A percentile compares a stretch with the other conserved stretches of the same genome.
Conservation (phyloP, 345 rosid genomes). For the Syzygium aqueum region DNA sequence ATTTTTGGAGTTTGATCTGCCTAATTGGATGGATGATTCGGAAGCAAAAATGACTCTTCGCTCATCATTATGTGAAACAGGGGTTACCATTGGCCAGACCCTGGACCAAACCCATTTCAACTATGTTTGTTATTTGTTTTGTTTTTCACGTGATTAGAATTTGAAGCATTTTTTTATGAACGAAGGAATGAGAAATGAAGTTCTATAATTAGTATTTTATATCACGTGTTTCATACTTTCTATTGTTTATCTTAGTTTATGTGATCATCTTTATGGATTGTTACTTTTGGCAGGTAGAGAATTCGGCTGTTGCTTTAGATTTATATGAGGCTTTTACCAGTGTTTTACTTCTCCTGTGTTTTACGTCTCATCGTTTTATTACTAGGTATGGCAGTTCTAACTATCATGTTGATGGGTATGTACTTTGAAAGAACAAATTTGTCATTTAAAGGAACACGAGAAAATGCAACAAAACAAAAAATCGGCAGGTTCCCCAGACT, state of each 20-base stretch:
- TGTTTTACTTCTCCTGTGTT: too few species aligned
- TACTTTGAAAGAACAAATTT: too few species aligned
- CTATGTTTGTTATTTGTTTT: too few species aligned
- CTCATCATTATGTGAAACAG: background rate
- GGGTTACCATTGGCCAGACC: accelerated
- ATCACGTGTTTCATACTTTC: background rate
- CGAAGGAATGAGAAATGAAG: background rate
- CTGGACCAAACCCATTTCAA: background rate
- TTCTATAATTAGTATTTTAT: background rate
- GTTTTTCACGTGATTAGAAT: too few species aligned
- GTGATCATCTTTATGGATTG: background rate
- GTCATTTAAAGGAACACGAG: too few species aligned
- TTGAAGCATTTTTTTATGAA: background rate
- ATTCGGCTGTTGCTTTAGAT: background rate
- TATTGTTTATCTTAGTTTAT: background rate
- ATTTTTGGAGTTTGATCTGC: too few species aligned
- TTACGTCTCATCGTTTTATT: background rate
- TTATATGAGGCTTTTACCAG: too few species aligned
- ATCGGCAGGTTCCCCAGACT: too few species aligned
- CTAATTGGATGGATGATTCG: background rate
- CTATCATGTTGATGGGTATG: too few species aligned
- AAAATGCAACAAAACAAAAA: too few species aligned
- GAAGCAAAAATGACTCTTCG: background rate
- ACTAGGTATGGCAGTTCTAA: too few species aligned
- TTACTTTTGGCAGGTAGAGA: background rate